Conservation (phyloP, 257 asterid genomes). For the Jaltomata sinuosa region DNA sequence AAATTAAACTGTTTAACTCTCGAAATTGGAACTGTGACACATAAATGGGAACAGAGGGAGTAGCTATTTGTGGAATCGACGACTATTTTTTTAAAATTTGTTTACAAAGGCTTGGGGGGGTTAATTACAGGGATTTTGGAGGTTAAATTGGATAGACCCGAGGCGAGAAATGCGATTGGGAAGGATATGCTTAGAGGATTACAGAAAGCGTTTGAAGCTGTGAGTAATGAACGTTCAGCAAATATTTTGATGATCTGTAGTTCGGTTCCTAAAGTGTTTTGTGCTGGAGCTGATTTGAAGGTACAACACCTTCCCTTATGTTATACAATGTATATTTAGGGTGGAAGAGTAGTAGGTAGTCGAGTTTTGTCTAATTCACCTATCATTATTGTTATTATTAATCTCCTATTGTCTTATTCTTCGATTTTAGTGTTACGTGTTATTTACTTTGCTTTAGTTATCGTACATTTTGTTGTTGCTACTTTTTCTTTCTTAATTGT, state of each 20-base stretch:
- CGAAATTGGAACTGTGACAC: too few species aligned
- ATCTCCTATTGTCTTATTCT: too few species aligned
- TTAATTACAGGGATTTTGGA: constrained; percentile 60
- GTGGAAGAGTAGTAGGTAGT: too few species aligned
- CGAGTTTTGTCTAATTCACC: too few species aligned
- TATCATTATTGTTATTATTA: too few species aligned
- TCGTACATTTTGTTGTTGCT: too few species aligned
- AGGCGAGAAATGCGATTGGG: constrained; percentile 71
- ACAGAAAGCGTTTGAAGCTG: constrained; percentile 50
- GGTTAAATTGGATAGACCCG: constrained; percentile 77
- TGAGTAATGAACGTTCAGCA: constrained; percentile 38
- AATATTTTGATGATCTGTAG: constrained; percentile 77
- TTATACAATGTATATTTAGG: neutral
- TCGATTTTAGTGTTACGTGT: too few species aligned
- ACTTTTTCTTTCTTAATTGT: too few species aligned
- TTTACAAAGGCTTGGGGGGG: neutral
- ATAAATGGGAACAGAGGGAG: too few species aligned
- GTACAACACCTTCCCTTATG: constrained; percentile 18
- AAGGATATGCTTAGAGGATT: constrained; percentile 74
- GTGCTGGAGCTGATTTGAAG: constrained; percentile 99
- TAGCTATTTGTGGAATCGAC: neutral
- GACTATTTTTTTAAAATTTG: neutral
- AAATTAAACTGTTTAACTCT: too few species aligned
- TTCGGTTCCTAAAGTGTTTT: constrained; percentile 67
- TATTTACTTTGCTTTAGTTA: too few species aligned